A percentile compares a stretch with the other conserved stretches of the same genome.
Conservation (phyloP, 768 basidiomycete genomes). For the Calocera viscosa region DNA sequence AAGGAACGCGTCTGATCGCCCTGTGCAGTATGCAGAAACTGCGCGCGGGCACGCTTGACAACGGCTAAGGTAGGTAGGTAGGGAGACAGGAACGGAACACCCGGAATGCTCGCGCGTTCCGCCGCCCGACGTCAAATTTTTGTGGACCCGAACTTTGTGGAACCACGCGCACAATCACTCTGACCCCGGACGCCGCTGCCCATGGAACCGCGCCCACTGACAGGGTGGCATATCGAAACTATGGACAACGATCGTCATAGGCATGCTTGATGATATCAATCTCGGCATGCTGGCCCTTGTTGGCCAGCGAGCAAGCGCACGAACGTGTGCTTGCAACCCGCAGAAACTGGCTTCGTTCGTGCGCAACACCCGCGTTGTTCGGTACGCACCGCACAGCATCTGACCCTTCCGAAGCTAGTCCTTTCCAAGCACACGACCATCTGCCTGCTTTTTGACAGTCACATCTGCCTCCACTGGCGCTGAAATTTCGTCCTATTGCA, state of each 20-base stretch:
- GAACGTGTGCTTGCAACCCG: not conserved
- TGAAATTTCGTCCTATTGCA: not conserved
- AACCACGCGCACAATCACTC: too few species aligned
- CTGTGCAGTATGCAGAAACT: not conserved
- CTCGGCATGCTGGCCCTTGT: not conserved
- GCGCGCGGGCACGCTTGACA: not conserved
- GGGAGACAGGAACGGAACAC: too few species aligned
- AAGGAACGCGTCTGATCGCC: not conserved
- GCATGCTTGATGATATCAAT: not conserved
- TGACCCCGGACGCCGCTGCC: too few species aligned
- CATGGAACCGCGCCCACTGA: not conserved
- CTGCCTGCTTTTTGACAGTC: not conserved
- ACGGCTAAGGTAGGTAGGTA: not conserved
- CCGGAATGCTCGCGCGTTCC: too few species aligned
- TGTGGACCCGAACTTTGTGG: too few species aligned
- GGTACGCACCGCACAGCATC: too few species aligned
- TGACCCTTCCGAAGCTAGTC: too few species aligned
- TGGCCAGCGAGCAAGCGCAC: not conserved
- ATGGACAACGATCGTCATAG: not conserved
- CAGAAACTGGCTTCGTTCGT: not conserved
- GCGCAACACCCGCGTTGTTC: too few species aligned
- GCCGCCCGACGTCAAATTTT: too few species aligned
- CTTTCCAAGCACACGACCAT: not conserved
- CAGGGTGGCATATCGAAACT: not conserved
- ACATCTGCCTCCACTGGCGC: not conserved